Evolutionary conservation across 2,329 filamentous ascomycete species (phyloP), one percentile per base, ranked within the genome.

Genomic region (Pseudopyrenochaeta lycopersici): DNA sequence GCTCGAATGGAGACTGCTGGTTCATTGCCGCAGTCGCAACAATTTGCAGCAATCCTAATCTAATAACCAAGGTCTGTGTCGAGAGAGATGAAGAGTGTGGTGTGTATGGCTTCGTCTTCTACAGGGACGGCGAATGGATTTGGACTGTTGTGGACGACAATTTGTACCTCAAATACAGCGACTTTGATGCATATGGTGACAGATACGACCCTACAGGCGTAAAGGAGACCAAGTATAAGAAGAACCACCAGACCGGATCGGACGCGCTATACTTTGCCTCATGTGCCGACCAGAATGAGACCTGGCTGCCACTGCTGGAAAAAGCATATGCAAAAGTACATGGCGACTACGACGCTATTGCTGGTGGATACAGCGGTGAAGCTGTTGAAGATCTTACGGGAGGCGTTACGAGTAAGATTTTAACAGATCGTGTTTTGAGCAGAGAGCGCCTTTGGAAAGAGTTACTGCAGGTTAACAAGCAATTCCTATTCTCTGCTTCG

Each of bases 71-170:
- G 47, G 80, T 92, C 4, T 95, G 90, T 60, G 90, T 95, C 30
- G 88, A 85, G 3, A 83, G 85, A 18, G 85, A 95, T 61, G 85
- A 90, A 68, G 81, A 85, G 20, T 86, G 92, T 2, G 91, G 91
- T 4, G 90, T 94, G 0, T 95, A 95, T 60, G 91, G 91, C 0
- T 96, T 95, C 62, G 90, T 95, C 5, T 94, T 95, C 68, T 86
- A 90, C 73, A 83, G 91, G 46, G 76, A 78, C 39, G 76, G 76
- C 31, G 73, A 77, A 43, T 97, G 92, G 92, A 90, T 94, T 52
- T 92, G 91, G 70, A 93, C 90, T 41, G 93, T 97, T 45, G 85
- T 97, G 47, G 93, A 97, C 68, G 92, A 97, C 74, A 95, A 96
- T 74, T 82, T 97, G 0, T 96, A 90, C 71, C 84, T 96, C 20